These are phyloP conservation scores for Tubosaeta sp. DNA, from an alignment of 768 basidiomycete species.

Conservation along the genomic window DNA sequence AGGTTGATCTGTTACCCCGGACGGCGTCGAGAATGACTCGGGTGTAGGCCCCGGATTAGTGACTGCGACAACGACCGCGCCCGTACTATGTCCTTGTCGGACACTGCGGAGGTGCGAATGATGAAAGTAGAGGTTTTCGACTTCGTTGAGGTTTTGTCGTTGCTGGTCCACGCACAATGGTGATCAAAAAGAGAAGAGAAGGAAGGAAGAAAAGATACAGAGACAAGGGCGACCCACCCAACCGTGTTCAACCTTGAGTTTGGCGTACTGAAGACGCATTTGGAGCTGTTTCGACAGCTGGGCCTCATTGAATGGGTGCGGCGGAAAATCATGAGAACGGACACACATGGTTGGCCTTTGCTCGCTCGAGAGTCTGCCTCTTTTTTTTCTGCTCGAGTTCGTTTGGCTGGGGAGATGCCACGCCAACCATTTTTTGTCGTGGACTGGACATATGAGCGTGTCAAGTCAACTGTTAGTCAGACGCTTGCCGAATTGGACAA, in stretches of 20 bases:
- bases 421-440: conserved; percentile 17
- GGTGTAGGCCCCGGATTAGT: background rate
- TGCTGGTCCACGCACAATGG: conserved; percentile 39
- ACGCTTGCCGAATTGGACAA: background rate
- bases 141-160: conserved; percentile 75
- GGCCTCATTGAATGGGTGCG: background rate
- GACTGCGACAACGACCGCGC: background rate
- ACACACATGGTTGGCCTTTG: conserved; percentile 56
- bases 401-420: conserved; percentile 21
- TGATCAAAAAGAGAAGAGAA: conserved; percentile 1
- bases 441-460: background rate
- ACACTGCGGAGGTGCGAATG: conserved; percentile 51
- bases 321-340: background rate
- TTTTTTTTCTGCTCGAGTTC: conserved; percentile 37
- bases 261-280: conserved; percentile 71
- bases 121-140: conserved; percentile 78
- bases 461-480: background rate
- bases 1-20: background rate
- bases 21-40: background rate
- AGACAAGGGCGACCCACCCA: conserved; percentile 51
- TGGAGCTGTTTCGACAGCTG: conserved; percentile 71
- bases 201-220: background rate
- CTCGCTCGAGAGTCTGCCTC: conserved; percentile 50
- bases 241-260: conserved; percentile 75
- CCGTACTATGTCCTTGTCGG: conserved; percentile 5